phyloP scores from a whole-genome alignment of 2,329 filamentous ascomycete species.

The Aspergillus novoparasiticus region DNA sequence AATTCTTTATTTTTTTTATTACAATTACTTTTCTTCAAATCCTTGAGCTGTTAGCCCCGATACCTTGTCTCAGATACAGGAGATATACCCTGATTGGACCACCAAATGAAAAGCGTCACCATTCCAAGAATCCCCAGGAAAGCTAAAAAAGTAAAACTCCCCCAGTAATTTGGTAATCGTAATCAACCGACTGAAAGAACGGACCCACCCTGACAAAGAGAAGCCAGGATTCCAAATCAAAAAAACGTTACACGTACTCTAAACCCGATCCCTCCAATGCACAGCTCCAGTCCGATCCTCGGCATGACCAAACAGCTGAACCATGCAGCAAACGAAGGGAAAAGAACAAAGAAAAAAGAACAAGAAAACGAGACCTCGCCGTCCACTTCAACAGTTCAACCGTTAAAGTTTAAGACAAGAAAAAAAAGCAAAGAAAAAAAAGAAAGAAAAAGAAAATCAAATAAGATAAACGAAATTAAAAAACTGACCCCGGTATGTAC shows the following conservation, averaged over 20 bases:
- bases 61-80: neutral
- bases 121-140: neutral
- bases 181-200: neutral
- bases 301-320: neutral
- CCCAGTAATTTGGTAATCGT: neutral
- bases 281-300: neutral
- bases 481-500: neutral
- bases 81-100: neutral
- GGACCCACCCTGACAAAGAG: neutral
- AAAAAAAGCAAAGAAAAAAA: neutral
- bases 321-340: neutral
- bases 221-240: neutral
- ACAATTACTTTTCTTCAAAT: neutral
- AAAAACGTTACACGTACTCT: neutral
- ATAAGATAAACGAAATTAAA: neutral
- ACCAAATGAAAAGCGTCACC: neutral
- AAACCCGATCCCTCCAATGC: neutral
- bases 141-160: neutral
- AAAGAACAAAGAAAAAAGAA: neutral
- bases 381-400: neutral
- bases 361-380: neutral
- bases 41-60: neutral
- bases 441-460: neutral
- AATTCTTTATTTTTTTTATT: neutral
- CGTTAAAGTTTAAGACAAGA: neutral